phyloP scores from a whole-genome alignment of 345 rosid species.

The Eucalyptus cloeziana region DNA sequence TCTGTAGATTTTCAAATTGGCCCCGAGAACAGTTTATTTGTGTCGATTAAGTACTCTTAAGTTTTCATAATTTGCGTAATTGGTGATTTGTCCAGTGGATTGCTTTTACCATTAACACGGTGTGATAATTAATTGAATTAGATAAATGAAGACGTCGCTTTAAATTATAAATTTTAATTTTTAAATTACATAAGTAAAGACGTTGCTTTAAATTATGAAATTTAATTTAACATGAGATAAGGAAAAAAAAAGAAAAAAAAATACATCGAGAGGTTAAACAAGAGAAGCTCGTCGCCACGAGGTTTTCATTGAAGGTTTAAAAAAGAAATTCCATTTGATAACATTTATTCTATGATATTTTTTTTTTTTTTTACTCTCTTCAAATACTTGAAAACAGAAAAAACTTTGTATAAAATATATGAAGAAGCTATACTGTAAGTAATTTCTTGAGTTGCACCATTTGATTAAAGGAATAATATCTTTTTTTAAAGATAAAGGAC shows the following conservation, averaged over 20 bases:
- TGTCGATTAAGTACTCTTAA: background rate
- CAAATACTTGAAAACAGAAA: background rate
- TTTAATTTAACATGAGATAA: too few relatives aligned
- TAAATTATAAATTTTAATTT: background rate
- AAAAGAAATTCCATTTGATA: background rate
- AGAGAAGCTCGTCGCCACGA: too few relatives aligned
- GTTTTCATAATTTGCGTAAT: background rate
- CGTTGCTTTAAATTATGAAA: too few relatives aligned
- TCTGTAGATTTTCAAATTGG: background rate
- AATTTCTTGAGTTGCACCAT: background rate
- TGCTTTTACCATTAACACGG: background rate
- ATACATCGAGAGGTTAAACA: too few relatives aligned
- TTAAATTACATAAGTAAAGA: too few relatives aligned
- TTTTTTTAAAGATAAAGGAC: background rate
- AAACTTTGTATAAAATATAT: background rate
- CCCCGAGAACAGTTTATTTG: fast-evolving
- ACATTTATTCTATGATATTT: background rate
- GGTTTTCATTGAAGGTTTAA: background rate
- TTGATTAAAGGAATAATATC: background rate
- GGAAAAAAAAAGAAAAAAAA: background rate
- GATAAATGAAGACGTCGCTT: background rate
- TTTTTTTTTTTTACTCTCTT: background rate
- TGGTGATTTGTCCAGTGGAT: background rate
- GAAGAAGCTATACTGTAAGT: background rate
- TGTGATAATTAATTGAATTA: background rate